Conservation (phyloP, 1,284 basidiomycete genomes). For the Rhodotorula sp. region DNA sequence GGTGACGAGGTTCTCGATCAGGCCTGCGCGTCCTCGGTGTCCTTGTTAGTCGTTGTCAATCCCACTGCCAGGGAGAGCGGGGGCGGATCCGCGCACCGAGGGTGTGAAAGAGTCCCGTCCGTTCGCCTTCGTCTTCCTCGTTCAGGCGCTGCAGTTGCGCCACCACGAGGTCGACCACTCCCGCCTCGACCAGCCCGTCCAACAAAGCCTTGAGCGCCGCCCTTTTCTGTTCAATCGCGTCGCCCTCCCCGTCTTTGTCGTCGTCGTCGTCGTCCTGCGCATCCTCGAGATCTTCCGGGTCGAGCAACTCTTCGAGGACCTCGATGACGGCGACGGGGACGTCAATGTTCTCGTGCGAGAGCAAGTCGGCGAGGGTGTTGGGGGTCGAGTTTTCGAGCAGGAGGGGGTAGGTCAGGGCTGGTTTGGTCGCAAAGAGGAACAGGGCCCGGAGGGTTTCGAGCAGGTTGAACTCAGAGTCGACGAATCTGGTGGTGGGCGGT, state of each 20-base stretch:
- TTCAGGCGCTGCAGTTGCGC: conserved; percentile 81
- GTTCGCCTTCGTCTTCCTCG: conserved; percentile 79
- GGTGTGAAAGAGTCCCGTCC: conserved; percentile 87
- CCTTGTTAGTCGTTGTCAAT: no score
- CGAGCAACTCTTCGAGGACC: conserved; percentile 87
- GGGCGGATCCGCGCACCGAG: conserved; percentile 57
- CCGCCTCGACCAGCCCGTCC: conserved; percentile 65
- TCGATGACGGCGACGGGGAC: conserved; percentile 90
- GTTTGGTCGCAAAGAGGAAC: conserved; percentile 83
- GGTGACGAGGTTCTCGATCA: conserved; percentile 88
- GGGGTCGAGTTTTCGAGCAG: conserved; percentile 73
- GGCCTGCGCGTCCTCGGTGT: conserved; percentile 55
- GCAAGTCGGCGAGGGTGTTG: conserved; percentile 70
- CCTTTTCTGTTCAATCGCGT: conserved; percentile 45
- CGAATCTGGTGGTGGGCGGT: conserved; percentile 66
- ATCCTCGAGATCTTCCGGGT: background rate
- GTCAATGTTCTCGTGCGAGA: conserved; percentile 82
- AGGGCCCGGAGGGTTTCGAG: conserved; percentile 76
- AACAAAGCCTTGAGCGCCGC: conserved; percentile 41
- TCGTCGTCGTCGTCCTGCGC: conserved; percentile 48
- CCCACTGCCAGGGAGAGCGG: no score
- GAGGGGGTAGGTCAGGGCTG: conserved; percentile 81
- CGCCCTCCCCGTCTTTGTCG: conserved; percentile 64
- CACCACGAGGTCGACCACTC: conserved; percentile 75
- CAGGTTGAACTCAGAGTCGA: conserved; percentile 95